These are phyloP conservation scores for Panus rudis DNA, from an alignment of 768 basidiomycete species.

Conservation along the genomic window DNA sequence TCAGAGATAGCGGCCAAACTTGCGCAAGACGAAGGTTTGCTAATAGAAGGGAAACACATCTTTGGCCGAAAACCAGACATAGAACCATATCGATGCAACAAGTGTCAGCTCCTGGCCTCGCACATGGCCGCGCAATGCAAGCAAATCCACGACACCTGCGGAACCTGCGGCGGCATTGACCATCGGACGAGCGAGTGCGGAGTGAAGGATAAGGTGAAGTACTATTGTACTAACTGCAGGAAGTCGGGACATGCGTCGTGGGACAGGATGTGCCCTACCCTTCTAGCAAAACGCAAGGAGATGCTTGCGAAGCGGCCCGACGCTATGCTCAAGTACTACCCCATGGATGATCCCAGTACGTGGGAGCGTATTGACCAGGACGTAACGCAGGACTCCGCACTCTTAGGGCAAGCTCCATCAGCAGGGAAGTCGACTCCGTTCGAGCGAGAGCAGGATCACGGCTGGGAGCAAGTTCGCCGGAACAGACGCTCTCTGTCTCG, in stretches of 20 bases:
- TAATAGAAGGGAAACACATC: constrained; percentile 11
- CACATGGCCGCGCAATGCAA: constrained; percentile 14
- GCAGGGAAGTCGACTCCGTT: background rate
- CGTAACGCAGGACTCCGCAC: background rate
- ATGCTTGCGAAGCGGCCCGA: background rate
- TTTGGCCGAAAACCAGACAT: constrained; percentile 10
- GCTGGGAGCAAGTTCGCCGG: no score
- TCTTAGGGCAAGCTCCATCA: background rate
- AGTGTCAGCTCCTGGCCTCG: constrained; percentile 17
- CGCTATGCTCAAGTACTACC: constrained; percentile 6
- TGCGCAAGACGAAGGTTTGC: constrained; percentile 16
- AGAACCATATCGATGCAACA: constrained; percentile 21
- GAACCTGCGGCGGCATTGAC: constrained; percentile 11
- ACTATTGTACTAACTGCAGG: constrained; percentile 21
- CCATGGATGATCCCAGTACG: constrained; percentile 3
- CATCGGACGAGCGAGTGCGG: constrained; percentile 17
- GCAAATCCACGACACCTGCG: constrained; percentile 9
- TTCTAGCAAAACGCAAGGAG: background rate
- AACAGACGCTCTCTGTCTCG: no score
- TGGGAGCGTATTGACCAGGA: constrained; percentile 6
- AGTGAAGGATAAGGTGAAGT: background rate
- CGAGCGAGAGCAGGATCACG: no score
- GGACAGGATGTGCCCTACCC: constrained; percentile 18
- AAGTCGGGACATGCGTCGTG: constrained; percentile 22
- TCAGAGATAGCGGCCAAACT: constrained; percentile 17